phyloP scores from a whole-genome alignment of 257 asterid species.

The Capsicum chinense region DNA sequence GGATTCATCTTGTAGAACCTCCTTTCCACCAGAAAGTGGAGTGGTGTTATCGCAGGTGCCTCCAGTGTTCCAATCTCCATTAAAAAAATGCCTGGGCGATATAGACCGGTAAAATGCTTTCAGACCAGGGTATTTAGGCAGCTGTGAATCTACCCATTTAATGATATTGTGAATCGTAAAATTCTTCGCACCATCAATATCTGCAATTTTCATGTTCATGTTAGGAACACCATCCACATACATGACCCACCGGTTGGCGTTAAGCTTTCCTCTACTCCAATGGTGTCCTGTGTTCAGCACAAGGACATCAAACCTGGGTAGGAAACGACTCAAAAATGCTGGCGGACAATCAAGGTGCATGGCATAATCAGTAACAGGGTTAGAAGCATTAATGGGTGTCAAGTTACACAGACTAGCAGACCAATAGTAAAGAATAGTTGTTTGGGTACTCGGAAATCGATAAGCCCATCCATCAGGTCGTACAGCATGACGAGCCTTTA shows the following conservation, averaged over 20 bases:
- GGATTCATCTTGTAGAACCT: conserved; percentile 67
- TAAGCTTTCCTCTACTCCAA: conserved; percentile 88
- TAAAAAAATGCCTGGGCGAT: conserved; percentile 89
- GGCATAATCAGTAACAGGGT: conserved; percentile 58
- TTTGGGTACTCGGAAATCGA: conserved; percentile 72
- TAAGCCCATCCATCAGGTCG: conserved; percentile 99
- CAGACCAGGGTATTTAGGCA: conserved; percentile 67
- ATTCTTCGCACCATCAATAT: conserved; percentile 68
- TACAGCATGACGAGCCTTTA: conserved; percentile 76
- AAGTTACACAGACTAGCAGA: conserved; percentile 89
- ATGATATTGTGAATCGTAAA: conserved; percentile 68
- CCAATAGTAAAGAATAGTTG: conserved; percentile 92
- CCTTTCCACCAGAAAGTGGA: conserved; percentile 68
- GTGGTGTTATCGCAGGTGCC: conserved; percentile 88
- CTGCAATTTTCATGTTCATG: conserved; percentile 58
- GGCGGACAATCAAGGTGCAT: conserved; percentile 98
- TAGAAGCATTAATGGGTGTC: conserved; percentile 59
- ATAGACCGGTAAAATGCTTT: conserved; percentile 71
- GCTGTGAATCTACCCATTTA: conserved; percentile 77
- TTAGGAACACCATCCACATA: conserved; percentile 73
- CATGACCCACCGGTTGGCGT: conserved; percentile 85
- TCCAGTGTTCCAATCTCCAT: conserved; percentile 97
- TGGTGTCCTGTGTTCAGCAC: conserved; percentile 94
- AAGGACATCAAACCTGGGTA: conserved; percentile 67
- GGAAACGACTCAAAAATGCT: conserved; percentile 59